phyloP scores from a whole-genome alignment of 345 rosid genomes.

The Xanthoceras sorbifolium region DNA sequence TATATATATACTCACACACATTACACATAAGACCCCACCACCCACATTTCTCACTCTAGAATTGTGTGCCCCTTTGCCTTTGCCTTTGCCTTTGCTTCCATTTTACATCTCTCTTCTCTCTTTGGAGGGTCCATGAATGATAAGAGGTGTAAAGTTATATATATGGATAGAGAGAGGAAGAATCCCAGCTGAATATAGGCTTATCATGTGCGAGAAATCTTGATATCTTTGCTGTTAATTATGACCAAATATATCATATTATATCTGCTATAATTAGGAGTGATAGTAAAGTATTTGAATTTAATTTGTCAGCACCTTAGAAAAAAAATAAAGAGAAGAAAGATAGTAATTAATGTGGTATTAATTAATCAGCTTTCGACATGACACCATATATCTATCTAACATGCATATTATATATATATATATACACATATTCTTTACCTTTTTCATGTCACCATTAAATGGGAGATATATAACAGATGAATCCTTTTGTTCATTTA shows the following conservation, averaged over 20 bases:
- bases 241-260: constrained; percentile 28
- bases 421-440: no score
- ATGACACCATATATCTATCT: background rate
- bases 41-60: constrained; percentile 41
- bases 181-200: constrained; percentile 24
- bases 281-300: constrained; percentile 39
- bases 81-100: constrained; percentile 50
- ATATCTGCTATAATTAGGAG: constrained; percentile 46
- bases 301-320: constrained; percentile 34
- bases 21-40: constrained; percentile 35
- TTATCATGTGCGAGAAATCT: constrained; percentile 28
- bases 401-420: background rate
- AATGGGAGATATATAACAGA: background rate
- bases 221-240: constrained; percentile 31
- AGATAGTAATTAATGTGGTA: background rate
- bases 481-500: background rate
- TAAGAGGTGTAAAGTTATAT: constrained; percentile 42
- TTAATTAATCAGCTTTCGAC: background rate
- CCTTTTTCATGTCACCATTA: background rate
- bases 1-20: no score
- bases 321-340: background rate
- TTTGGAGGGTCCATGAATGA: constrained; percentile 36
- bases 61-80: constrained; percentile 28
- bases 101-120: constrained; percentile 45
- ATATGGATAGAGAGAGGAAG: constrained; percentile 11